Evolutionary conservation across 306 rosid species (phyloP), one percentile per base, ranked within the genome.

Genomic region (Hylodesmum podocarpum): DNA sequence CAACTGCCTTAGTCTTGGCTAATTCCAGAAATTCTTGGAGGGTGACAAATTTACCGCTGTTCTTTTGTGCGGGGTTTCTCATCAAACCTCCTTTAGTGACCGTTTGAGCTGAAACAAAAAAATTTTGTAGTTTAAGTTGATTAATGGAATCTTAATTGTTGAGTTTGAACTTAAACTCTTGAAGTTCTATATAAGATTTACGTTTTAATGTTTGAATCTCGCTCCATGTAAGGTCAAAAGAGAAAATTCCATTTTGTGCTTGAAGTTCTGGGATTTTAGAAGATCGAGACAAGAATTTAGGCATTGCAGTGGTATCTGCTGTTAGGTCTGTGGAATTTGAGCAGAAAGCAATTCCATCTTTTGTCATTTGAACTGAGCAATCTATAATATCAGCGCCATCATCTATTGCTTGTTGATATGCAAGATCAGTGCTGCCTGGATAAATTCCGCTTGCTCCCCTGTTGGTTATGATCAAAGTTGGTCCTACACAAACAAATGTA

Each of bases 311-410:
- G n/a, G 91, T 92, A 39, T 72, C 77, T 39, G 31, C n/a, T 4
- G 64, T 72, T 34, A 96, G 88, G 80, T 92, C 97, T 7, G 80
- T 36, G 0, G 40, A 4, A 28, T 78, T 72, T 54, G 87, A 78
- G 79, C 99, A 96, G 86, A 96, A 92, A 53, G 97, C 85, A 53
- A 87, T 86, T 39, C 93, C 94, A 54, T 96, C 99, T 79, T 90
- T 91, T 41, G 98, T 84, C 86, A 96, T 78, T 84, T 96, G 98
- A 64, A 96, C 97, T 6, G 96, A 72, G 85, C 99, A 92, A 84
- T 92, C 99, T 54, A 96, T 92, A 13, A 96, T 81, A 80, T 96
- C 97, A 0, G 90, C 85, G 0, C 97, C 98, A 15, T 91, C 96
- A 12, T 79, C 81, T 75, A 96, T 65, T 39, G 99, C 97, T 81